phyloP scores from a whole-genome alignment of 257 asterid genomes.

The Solanum sejunctum region DNA sequence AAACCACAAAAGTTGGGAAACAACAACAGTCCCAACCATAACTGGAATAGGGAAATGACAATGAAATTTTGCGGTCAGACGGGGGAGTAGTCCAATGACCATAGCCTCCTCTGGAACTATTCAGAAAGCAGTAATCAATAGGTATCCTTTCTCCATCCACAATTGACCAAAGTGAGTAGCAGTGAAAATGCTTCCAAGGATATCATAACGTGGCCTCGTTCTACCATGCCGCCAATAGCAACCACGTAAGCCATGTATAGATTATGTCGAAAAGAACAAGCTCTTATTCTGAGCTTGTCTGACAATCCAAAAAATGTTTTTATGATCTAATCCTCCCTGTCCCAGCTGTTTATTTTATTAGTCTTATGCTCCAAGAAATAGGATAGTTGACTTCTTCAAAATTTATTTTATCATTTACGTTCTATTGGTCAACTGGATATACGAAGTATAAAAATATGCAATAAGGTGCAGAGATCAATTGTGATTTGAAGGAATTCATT shows the following conservation, averaged over 20 bases:
- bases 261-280: neutral
- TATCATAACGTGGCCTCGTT: neutral
- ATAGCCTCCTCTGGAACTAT: neutral
- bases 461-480: neutral
- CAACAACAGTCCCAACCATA: neutral
- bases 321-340: neutral
- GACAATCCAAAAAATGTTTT: neutral
- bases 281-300: neutral
- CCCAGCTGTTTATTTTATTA: neutral
- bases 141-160: neutral
- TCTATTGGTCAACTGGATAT: neutral
- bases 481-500: neutral
- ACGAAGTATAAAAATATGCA: neutral
- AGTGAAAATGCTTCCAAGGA: neutral
- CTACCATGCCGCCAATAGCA: neutral
- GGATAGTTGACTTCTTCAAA: neutral
- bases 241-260: neutral
- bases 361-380: neutral
- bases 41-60: neutral
- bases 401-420: neutral
- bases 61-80: neutral
- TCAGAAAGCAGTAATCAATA: neutral
- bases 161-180: neutral
- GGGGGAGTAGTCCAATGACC: neutral
- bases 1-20: conserved; percentile 7